These are phyloP conservation scores for Leucocoprinus leucothites DNA, from an alignment of 768 basidiomycete genomes.

Conservation along the genomic window DNA sequence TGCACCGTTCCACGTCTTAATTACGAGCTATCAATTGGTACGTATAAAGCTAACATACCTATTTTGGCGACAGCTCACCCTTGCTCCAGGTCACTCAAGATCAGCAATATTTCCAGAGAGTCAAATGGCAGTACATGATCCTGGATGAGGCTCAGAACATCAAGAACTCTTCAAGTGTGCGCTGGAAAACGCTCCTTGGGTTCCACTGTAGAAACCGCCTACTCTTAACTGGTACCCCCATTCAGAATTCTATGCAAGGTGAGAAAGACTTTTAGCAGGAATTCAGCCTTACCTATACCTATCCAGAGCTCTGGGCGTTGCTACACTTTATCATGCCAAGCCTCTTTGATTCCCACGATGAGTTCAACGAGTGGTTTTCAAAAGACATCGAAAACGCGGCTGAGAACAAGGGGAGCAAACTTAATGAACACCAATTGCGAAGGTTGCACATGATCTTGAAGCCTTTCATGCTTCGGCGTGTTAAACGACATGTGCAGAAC, in stretches of 20 bases:
- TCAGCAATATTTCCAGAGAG: slow-evolving; percentile 95
- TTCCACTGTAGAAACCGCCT: slow-evolving; percentile 96
- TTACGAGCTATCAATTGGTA: slow-evolving; percentile 95
- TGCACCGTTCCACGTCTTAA: slow-evolving; percentile 93
- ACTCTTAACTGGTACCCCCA: slow-evolving; percentile 94
- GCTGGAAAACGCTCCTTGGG: slow-evolving; percentile 96
- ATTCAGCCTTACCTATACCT: slow-evolving; percentile 11
- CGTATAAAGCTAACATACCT: slow-evolving; percentile 23
- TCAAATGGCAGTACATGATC: slow-evolving; percentile 99
- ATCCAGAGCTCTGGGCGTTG: slow-evolving; percentile 91
- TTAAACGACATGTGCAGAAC: slow-evolving; percentile 99
- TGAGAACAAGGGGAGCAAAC: slow-evolving; percentile 85
- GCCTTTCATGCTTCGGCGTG: slow-evolving; percentile 96
- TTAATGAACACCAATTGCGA: slow-evolving; percentile 93
- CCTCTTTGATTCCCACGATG: slow-evolving; percentile 97
- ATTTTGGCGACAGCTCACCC: not conserved
- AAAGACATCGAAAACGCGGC: slow-evolving; percentile 96
- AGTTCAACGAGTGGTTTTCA: slow-evolving; percentile 99
- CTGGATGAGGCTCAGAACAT: slow-evolving; percentile 99
- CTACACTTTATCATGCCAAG: slow-evolving; percentile 99
- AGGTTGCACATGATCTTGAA: slow-evolving; percentile 98
- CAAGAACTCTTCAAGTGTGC: slow-evolving; percentile 92
- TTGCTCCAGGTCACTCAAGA: slow-evolving; percentile 80
- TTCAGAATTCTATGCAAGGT: slow-evolving; percentile 99
- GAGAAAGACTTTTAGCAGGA: slow-evolving; percentile 16